A percentile compares a stretch with the other conserved stretches of the same genome.
phyloP scores from a whole-genome alignment of 768 basidiomycete genomes.

The Auricularia sp. region DNA sequence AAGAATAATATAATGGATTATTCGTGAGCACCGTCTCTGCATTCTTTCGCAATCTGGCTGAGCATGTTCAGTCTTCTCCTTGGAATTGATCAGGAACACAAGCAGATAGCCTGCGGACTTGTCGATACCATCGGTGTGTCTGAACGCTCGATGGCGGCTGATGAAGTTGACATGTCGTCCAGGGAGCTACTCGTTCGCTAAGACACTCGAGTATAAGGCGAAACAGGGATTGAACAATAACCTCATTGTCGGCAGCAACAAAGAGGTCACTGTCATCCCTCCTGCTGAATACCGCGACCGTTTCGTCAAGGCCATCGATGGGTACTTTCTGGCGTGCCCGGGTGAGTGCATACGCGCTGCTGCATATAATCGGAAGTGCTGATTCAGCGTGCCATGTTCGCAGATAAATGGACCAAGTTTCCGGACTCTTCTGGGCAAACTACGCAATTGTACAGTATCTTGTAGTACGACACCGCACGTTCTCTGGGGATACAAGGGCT shows the following conservation, averaged over 20 bases:
- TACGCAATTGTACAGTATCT: not conserved
- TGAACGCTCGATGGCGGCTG: not conserved
- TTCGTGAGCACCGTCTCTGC: conserved; percentile 38
- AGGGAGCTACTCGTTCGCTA: conserved; percentile 79
- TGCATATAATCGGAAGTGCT: not conserved
- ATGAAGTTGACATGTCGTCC: not conserved
- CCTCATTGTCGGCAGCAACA: conserved; percentile 23
- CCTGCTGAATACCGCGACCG: conserved; percentile 72
- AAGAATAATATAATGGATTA: conserved; percentile 82
- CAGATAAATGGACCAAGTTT: conserved; percentile 7
- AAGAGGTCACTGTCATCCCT: conserved; percentile 73
- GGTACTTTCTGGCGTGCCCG: conserved; percentile 70
- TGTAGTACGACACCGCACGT: not conserved
- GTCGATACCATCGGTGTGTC: conserved; percentile 70
- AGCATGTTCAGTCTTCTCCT: conserved; percentile 45
- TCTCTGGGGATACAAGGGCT: too few relatives aligned
- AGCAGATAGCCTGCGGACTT: conserved; percentile 65
- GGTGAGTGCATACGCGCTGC: conserved; percentile 27
- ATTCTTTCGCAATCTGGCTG: not conserved
- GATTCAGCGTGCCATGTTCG: not conserved
- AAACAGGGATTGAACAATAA: conserved; percentile 55
- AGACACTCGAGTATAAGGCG: conserved; percentile 77
- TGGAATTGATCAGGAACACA: conserved; percentile 56
- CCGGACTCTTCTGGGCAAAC: not conserved
- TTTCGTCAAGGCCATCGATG: conserved; percentile 60